Percentiles rank a stretch among this genome's conserved stretches.
Evolutionary conservation across 495 filamentous ascomycete genomes (phyloP).

Genomic region (Xylaria castorea): DNA sequence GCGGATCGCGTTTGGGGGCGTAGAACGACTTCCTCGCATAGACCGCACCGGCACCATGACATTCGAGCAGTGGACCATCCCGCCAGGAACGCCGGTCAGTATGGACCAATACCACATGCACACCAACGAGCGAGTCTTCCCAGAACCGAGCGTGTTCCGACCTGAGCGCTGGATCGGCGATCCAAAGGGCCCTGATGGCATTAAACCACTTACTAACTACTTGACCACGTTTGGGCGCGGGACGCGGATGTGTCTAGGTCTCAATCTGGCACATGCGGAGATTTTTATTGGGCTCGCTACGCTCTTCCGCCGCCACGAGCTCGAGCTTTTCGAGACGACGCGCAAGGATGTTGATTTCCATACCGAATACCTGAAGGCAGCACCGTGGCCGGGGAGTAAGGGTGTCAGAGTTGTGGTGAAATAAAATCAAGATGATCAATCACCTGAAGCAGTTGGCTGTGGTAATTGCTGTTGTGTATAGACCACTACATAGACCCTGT

Average conservation of each 20-base stretch:
- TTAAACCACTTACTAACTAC: slow-evolving; percentile 43
- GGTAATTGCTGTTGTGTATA: neutral
- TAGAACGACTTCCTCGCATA: slow-evolving; percentile 8
- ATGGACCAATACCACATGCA: slow-evolving; percentile 45
- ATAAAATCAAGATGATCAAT: neutral
- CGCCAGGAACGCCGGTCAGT: slow-evolving; percentile 30
- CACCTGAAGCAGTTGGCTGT: neutral
- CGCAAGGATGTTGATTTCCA: slow-evolving; percentile 42
- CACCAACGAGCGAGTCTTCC: slow-evolving; percentile 47
- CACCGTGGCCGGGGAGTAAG: slow-evolving; percentile 41
- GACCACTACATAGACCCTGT: neutral
- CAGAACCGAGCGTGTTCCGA: slow-evolving; percentile 46
- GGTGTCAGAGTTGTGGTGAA: slow-evolving; percentile 41
- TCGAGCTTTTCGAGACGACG: slow-evolving; percentile 45
- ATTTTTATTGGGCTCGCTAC: slow-evolving; percentile 52
- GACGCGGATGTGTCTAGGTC: slow-evolving; percentile 54
- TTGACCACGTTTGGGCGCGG: slow-evolving; percentile 56
- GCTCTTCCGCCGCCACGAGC: slow-evolving; percentile 51
- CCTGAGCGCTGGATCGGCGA: slow-evolving; percentile 55
- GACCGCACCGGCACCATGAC: slow-evolving; percentile 16
- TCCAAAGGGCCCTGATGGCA: slow-evolving; percentile 34
- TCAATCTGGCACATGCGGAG: slow-evolving; percentile 56
- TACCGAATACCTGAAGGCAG: neutral
- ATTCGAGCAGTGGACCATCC: slow-evolving; percentile 28
- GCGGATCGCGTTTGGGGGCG: neutral